Percentiles rank a stretch among this genome's conserved stretches.
These are phyloP conservation scores for Microascus cirrosus DNA, from an alignment of 2,329 filamentous ascomycete genomes.

Conservation along the genomic window DNA sequence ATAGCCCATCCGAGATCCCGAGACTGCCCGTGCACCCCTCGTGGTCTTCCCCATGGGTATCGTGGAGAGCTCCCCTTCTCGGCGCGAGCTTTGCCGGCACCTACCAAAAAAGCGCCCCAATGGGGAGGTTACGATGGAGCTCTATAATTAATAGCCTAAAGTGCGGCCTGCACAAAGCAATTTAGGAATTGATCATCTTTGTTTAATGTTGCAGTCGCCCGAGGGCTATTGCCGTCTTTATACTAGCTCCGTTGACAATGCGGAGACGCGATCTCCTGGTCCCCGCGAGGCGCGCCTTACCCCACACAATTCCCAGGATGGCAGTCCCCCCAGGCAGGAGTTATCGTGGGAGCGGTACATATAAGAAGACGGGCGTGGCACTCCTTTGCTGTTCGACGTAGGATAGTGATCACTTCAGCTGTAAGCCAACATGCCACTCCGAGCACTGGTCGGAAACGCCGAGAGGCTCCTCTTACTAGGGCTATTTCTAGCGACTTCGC, in stretches of 20 bases:
- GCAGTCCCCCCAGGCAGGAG: not conserved
- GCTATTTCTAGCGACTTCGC: not conserved
- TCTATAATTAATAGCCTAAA: not conserved
- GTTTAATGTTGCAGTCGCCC: not conserved
- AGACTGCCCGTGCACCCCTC: too few species aligned
- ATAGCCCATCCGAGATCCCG: too few species aligned
- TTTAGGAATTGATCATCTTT: not conserved
- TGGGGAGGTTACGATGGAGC: not conserved
- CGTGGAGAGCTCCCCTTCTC: too few species aligned
- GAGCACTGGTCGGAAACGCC: not conserved
- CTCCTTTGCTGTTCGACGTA: too few species aligned
- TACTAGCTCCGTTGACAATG: not conserved
- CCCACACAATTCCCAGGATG: not conserved
- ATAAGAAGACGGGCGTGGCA: not conserved
- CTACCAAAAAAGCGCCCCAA: not conserved
- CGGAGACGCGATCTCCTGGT: not conserved
- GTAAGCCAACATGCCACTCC: not conserved
- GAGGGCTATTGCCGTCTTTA: not conserved
- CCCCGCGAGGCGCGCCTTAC: not conserved
- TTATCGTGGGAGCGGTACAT: not conserved
- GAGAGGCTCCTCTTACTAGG: not conserved
- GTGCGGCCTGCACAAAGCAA: not conserved
- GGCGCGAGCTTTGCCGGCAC: too few species aligned
- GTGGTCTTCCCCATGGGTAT: too few species aligned
- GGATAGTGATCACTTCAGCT: not conserved